Evolutionary conservation across 2,329 filamentous ascomycete genomes (phyloP), one percentile per base, ranked within the genome.

Genomic region (Dothistroma pini): DNA sequence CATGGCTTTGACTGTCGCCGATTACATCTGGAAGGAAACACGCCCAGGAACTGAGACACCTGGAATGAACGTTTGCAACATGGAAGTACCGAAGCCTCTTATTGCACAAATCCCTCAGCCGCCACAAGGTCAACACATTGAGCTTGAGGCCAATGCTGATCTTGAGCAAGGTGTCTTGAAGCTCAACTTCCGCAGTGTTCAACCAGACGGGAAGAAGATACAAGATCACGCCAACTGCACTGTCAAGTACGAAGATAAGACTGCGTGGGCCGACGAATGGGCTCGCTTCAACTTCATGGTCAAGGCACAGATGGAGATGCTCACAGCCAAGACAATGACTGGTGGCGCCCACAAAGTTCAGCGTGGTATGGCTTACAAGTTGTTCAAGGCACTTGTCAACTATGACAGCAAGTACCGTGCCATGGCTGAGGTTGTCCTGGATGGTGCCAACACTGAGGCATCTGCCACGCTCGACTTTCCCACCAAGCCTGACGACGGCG

Each of bases 301-400:
- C 55, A 79, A 82, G 71, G 77, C 76, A 54, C 80, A 82, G 71
- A 78, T 82, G 59, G 79, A 92, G 71, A 80, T 91, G 38, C 85
- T 93, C 71, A 84, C 86, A 69, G 81, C 84, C 63, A 87, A 85
- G 61, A 87, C 89, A 58, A 77, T 84, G 68, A 81, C 79, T 35
- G 89, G 89, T 44, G 82, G 84, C 59, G 88, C 88, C 31, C 88
- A 89, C 72, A 89, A 89, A 76, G 84, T 92, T 63, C 84, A 88
- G 54, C 86, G 88, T 29, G 88, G 88, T 35, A 84, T 92, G 78
- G 87, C 88, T 14, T 95, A 95, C 82, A 93, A 92, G 77, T 82
- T 88, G 56, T 85, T 85, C 77, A 82, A 82, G 69, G 79, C 81
- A 57, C 76, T 85, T 34, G 83, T 85, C 41, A 81, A 80, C 54